Base-by-base conservation (phyloP, 768 basidiomycete species). In the Porpolomopsis calyptriformis region DNA sequence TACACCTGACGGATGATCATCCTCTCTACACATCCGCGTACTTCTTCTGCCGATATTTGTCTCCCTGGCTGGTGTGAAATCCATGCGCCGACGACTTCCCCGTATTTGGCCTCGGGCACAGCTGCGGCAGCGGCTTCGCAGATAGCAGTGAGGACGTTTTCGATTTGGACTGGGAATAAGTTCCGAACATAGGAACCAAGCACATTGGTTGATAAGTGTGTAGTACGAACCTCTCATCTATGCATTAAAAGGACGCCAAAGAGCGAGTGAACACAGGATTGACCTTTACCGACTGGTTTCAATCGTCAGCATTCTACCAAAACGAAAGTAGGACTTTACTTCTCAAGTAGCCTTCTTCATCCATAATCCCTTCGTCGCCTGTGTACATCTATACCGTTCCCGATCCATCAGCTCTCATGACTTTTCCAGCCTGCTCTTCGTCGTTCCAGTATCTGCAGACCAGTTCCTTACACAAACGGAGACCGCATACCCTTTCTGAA, bases 71-170 rank as follows among this genome's bases (percentile, higher is more conserved):
- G 71, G 18, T 73, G 73, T 24, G 79, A 72, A 31, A 90, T 69
- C 83, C 85, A 90, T 12, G 76, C 82, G 1, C 88, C 87, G 1
- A 88, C 85, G 7, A 82, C 82, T 58, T 91, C 88, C 4, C 85
- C 85, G 52, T 75, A 87, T 49, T 64, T 70, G 1, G 54, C 47
- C 53, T 88, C 78, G 1, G 82, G 82, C 14, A 91, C 84, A 3
- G 85, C 62, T 5, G 89, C 73, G 4, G 70, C 83, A 1, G 85
- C 83, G 0, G 80, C 85, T 60, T 90, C 87, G 39, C 73, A 68
- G 34, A 91, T 73, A 12, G 67, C 62, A 0, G 74, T 78, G 42
- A 88, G 57, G 1, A 70, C 74, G 48, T 90, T 86, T 64, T 91
- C 88, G 26, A 91, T 89, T 57, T 88, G 80, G 37, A 89, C 77